Evolutionary conservation across 768 basidiomycete genomes (phyloP).

Genomic region (Tricholomella constricta): DNA sequence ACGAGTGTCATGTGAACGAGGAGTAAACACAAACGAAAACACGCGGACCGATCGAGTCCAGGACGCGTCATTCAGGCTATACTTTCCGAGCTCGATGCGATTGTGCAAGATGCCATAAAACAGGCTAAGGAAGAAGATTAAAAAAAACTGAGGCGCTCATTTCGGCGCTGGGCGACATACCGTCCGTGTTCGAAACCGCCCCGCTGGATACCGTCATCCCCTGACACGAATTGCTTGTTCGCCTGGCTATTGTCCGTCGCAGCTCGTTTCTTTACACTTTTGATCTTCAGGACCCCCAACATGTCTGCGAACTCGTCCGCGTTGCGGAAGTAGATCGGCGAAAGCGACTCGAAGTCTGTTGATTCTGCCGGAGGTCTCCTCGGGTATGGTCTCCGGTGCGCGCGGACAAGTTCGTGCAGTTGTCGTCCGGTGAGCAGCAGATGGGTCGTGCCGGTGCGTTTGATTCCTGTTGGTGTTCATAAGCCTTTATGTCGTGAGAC

Average conservation of each 20-base stretch:
- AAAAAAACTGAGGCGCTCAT: neutral
- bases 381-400: slow-evolving; percentile 15
- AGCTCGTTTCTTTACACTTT: slow-evolving; percentile 33
- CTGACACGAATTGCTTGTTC: slow-evolving; percentile 36
- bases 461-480: slow-evolving; percentile 37
- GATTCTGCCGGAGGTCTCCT: slow-evolving; percentile 11
- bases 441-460: slow-evolving; percentile 44
- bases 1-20: slow-evolving; percentile 37
- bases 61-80: slow-evolving; percentile 27
- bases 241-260: slow-evolving; percentile 43
- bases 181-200: slow-evolving; percentile 52
- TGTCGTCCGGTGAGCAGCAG: slow-evolving; percentile 42
- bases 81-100: slow-evolving; percentile 26
- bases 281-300: slow-evolving; percentile 39
- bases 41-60: slow-evolving; percentile 36
- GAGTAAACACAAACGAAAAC: slow-evolving; percentile 37
- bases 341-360: slow-evolving; percentile 44
- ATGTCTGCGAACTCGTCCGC: slow-evolving; percentile 36
- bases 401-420: slow-evolving; percentile 21
- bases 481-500: neutral
- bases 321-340: slow-evolving; percentile 45
- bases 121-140: slow-evolving; percentile 19
- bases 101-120: slow-evolving; percentile 33
- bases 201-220: slow-evolving; percentile 29
- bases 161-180: slow-evolving; percentile 20